These are phyloP conservation scores for Phytophthora colocasiae DNA, from an alignment of 352 stramenopile genomes.

Conservation along the genomic window DNA sequence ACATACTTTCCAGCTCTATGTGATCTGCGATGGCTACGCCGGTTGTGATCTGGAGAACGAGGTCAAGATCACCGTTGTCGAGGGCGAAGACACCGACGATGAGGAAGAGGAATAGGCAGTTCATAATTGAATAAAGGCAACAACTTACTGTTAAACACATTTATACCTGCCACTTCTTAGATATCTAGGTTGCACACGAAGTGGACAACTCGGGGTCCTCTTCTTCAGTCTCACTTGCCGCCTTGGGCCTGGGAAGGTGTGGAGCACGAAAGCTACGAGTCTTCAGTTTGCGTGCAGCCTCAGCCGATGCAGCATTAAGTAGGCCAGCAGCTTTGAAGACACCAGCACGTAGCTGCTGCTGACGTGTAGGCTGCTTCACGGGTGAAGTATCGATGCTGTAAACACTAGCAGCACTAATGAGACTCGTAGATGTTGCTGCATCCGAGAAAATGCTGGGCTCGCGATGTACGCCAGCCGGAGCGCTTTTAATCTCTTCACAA, in stretches of 20 bases:
- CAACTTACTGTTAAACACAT: constrained; percentile 38
- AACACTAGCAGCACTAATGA: constrained; percentile 16
- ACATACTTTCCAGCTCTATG: constrained; percentile 97
- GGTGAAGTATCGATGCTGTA: constrained; percentile 7
- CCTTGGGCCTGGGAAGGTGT: constrained; percentile 32
- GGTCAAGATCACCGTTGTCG: constrained; percentile 67
- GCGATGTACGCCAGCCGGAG: constrained; percentile 15
- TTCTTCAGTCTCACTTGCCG: constrained; percentile 50
- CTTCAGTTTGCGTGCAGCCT: constrained; percentile 65
- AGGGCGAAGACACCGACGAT: constrained; percentile 59
- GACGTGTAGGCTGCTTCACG: constrained; percentile 22
- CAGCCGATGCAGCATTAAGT: constrained; percentile 57
- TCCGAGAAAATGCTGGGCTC: constrained; percentile 33
- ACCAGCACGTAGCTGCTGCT: constrained; percentile 48
- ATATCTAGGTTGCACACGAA: constrained; percentile 15
- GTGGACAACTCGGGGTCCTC: constrained; percentile 37
- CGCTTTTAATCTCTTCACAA: constrained; percentile 33
- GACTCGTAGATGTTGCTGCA: constrained; percentile 15
- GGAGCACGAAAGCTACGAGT: constrained; percentile 31
- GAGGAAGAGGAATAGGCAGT: constrained; percentile 39
- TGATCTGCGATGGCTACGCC: constrained; percentile 99
- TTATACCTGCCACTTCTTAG: constrained; percentile 29
- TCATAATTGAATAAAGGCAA: background rate
- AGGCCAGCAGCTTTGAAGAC: constrained; percentile 55
- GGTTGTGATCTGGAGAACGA: constrained; percentile 99